phyloP scores from a whole-genome alignment of 345 rosid species.

The Eucalyptus sideroxylon region DNA sequence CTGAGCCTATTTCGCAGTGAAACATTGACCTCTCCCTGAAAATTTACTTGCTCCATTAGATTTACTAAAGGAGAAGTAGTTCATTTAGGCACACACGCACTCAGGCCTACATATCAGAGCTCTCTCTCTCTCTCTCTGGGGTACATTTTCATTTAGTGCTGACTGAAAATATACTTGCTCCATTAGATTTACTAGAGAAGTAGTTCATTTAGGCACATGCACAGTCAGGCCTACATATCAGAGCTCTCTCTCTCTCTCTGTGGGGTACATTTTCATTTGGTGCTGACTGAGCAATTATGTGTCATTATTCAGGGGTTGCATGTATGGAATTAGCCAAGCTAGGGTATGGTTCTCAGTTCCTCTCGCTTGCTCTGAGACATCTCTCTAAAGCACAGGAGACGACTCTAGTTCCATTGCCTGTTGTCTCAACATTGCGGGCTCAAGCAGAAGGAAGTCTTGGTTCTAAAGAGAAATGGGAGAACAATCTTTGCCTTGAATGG shows the following conservation, averaged over 20 bases:
- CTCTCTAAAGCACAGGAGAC: conserved; percentile 42
- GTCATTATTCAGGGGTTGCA: conserved; percentile 24
- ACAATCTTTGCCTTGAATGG: conserved; percentile 76
- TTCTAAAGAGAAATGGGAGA: conserved; percentile 67
- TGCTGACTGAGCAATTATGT: background rate
- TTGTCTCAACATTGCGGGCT: conserved; percentile 61
- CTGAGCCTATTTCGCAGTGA: background rate
- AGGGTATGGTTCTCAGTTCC: conserved; percentile 29
- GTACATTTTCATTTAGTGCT: background rate
- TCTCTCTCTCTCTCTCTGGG: background rate
- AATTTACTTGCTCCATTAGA: background rate
- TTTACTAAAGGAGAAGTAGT: background rate
- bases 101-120: background rate
- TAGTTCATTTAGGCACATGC: background rate
- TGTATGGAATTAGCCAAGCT: conserved; percentile 75
- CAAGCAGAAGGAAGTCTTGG: conserved; percentile 90
- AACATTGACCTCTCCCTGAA: background rate
- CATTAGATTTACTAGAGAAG: background rate
- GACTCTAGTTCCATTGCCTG: conserved; percentile 42
- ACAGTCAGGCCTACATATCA: background rate
- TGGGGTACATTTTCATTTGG: background rate
- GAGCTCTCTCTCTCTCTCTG: background rate
- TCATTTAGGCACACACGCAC: background rate
- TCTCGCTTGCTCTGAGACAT: conserved; percentile 52
- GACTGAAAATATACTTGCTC: background rate